A percentile compares a stretch with the other conserved stretches of the same genome.
These are phyloP conservation scores for Saksenaea vasiformis DNA, from an alignment of 371 early-diverging fungal species.

Conservation along the genomic window DNA sequence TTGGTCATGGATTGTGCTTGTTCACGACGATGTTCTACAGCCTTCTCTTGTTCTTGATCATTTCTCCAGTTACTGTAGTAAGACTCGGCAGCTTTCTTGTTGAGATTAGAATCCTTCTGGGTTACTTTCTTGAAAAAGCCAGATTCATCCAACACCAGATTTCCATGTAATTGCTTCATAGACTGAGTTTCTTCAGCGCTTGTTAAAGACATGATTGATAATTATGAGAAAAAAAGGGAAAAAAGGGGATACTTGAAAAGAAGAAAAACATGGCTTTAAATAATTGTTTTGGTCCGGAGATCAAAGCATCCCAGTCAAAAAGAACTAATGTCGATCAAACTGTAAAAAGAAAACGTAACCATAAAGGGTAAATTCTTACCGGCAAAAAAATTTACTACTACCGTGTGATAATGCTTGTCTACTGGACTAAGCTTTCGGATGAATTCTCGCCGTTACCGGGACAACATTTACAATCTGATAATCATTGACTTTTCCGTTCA, in stretches of 20 bases:
- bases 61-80: slow-evolving; percentile 47
- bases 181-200: slow-evolving; percentile 31
- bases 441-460: neutral
- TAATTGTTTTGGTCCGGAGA: neutral
- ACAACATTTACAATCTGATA: neutral
- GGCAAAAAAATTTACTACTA: neutral
- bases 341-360: neutral
- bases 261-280: neutral
- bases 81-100: slow-evolving; percentile 40
- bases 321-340: neutral
- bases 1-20: slow-evolving; percentile 63
- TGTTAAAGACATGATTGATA: slow-evolving; percentile 26
- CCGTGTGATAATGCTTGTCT: neutral
- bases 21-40: slow-evolving; percentile 42
- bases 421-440: neutral
- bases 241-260: slow-evolving; percentile 3
- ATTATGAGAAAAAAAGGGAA: neutral
- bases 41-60: slow-evolving; percentile 21
- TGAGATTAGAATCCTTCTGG: slow-evolving; percentile 53
- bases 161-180: slow-evolving; percentile 45
- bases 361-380: neutral
- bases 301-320: neutral
- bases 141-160: slow-evolving; percentile 33
- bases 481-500: neutral
- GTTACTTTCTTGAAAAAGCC: slow-evolving; percentile 46